These are phyloP conservation scores for Rhynchosporium graminicola DNA, from an alignment of 2,329 filamentous ascomycete genomes.

Conservation along the genomic window DNA sequence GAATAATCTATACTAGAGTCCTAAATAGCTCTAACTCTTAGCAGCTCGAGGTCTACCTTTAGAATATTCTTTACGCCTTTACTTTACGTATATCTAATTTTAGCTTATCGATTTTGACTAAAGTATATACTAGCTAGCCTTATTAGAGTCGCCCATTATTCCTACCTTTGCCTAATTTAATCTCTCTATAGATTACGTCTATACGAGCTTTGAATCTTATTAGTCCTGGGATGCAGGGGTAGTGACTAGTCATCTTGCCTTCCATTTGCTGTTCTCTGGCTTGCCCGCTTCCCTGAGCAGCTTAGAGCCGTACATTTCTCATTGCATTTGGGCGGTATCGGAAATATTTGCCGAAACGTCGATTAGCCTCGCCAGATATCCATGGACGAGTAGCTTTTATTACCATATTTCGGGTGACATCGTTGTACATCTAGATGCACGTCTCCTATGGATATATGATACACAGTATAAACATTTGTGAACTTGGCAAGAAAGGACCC, in stretches of 20 bases:
- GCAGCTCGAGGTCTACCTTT: background rate
- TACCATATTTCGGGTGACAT: conserved; percentile 42
- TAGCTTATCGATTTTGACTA: background rate
- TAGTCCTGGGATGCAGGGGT: background rate
- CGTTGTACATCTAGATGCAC: conserved; percentile 40
- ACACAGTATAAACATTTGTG: conserved; percentile 35
- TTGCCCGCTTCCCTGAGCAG: background rate
- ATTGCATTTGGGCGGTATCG: conserved; percentile 31
- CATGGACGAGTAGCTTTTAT: background rate
- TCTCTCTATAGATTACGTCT: background rate
- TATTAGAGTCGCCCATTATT: background rate
- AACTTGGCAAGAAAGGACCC: conserved; percentile 39
- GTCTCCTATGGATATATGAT: conserved; percentile 42
- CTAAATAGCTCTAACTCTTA: background rate
- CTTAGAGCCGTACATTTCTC: background rate
- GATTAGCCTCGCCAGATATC: background rate
- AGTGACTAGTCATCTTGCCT: background rate
- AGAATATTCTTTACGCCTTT: background rate
- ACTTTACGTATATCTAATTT: background rate
- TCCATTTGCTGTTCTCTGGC: background rate
- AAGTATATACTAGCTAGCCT: background rate
- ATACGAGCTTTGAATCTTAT: background rate
- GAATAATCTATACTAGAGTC: background rate
- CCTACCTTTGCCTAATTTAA: background rate
- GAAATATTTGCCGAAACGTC: conserved; percentile 45